Base-by-base conservation (phyloP, 257 asterid species). In the Solanum pinnatisectum region DNA sequence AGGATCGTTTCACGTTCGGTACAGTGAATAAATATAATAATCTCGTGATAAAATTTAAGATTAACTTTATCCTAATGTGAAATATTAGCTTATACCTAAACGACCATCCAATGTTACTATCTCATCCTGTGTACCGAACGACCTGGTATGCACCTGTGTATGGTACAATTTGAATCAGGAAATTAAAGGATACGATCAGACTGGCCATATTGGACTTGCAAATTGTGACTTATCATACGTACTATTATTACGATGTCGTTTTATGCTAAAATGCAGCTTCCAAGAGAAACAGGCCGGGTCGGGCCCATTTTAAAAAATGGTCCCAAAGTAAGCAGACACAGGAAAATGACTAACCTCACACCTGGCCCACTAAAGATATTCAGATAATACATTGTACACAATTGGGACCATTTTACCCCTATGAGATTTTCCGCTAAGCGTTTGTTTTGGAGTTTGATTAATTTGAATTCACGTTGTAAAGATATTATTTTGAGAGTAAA, bases 291-390 rank as follows among this genome's bases (percentile, higher is more conserved):
- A 76, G 56, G 33, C 18, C 23, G 32, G 84, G 83, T 77, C 30
- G 83, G 83, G 59, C 30, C 59, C 56, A 74, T 9, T 16, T 8
- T 2, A 4, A 1, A 74, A 36, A 20, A 11, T 77, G 84, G 84
- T 77, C 84, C 84, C 84, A 0, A 77, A 39, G 6, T 2, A n/a
- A 77, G 59, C 84, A 90, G 60, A 83, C 89, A 77, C 49, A 39
- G 87, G 90, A 89, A 90, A 92, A 59, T 83, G 91, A 87, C 87
- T 72, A 36, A 81, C 37, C 88, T 83, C 60, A 82, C 86, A 88
- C 23, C n/a, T 49, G 85, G 59, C 59, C 90, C 91, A 83, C 91
- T 84, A 36, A 4, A 0, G 18, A 91, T 92, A 72, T 33, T 72
- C 25, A 93, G 94, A 95, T 92, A 22, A 37, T 76, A 76, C 32